A percentile compares a stretch with the other conserved stretches of the same genome.
Conservation (phyloP, 1,139 yeast genomes). For the Blastobotrys illinoisensis region DNA sequence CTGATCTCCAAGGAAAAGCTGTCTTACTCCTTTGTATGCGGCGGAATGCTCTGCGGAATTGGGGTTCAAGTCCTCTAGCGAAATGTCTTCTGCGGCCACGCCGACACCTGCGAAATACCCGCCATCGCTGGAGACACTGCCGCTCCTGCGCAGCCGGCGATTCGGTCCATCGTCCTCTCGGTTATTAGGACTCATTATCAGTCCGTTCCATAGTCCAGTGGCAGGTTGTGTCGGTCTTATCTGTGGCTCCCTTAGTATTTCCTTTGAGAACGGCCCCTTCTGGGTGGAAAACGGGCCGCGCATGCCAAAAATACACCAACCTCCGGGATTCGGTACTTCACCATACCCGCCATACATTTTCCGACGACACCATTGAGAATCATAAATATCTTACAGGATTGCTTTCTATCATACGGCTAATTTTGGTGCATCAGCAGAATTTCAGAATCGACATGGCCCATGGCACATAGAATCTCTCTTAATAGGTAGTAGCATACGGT, state of each 20-base stretch:
- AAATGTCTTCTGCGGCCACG: constrained; percentile 4
- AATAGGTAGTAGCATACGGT: too few relatives aligned
- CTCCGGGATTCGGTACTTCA: background rate
- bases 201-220: background rate
- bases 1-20: constrained; percentile 9
- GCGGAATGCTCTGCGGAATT: constrained; percentile 4
- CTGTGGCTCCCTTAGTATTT: background rate
- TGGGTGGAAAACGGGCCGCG: background rate
- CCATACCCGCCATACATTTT: background rate
- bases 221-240: background rate
- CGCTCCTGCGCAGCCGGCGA: background rate
- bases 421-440: too few relatives aligned
- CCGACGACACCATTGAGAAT: too few relatives aligned
- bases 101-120: background rate
- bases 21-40: constrained; percentile 12
- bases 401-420: too few relatives aligned
- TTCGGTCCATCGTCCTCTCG: background rate
- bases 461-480: too few relatives aligned
- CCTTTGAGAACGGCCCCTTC: background rate
- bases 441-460: too few relatives aligned
- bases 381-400: too few relatives aligned
- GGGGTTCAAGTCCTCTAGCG: constrained; percentile 6
- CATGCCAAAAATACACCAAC: background rate
- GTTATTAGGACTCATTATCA: background rate
- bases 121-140: background rate